Percentiles rank a stretch among this genome's conserved stretches.
Evolutionary conservation across 139 green algal species (phyloP).

Genomic region (Chlorella sp.): DNA sequence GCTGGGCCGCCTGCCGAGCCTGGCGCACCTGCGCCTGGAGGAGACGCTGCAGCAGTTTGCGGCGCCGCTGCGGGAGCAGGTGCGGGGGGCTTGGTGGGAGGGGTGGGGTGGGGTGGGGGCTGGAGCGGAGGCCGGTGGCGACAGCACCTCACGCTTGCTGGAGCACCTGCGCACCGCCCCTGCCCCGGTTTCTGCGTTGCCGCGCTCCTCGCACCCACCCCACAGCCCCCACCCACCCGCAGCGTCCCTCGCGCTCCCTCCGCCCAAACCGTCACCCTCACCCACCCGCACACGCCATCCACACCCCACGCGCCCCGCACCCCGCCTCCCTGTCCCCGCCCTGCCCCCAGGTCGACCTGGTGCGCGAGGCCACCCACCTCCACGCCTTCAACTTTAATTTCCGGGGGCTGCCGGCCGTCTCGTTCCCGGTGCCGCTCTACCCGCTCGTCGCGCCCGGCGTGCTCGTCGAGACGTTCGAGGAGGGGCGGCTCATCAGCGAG

Average conservation of each 20-base stretch:
- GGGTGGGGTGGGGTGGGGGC: neutral
- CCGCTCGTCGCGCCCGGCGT: conserved; percentile 82
- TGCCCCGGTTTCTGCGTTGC: too few relatives aligned
- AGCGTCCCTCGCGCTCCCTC: too few relatives aligned
- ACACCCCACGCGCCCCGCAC: neutral
- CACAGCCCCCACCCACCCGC: too few relatives aligned
- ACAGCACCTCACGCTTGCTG: too few relatives aligned
- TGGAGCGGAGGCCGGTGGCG: neutral
- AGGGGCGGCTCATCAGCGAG: conserved; percentile 74
- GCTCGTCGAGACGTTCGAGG: conserved; percentile 96
- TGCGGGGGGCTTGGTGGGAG: conserved; percentile 10
- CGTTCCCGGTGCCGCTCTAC: conserved; percentile 93
- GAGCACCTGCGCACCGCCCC: too few relatives aligned
- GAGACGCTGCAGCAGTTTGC: conserved; percentile 96
- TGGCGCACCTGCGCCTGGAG: conserved; percentile 76
- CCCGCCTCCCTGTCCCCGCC: neutral
- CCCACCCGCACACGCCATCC: neutral
- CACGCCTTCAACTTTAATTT: conserved; percentile 97
- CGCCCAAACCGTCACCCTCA: too few relatives aligned
- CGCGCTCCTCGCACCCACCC: too few relatives aligned
- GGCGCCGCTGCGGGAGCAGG: conserved; percentile 93
- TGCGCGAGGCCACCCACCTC: conserved; percentile 86
- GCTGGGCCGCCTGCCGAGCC: conserved; percentile 46
- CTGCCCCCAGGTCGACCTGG: conserved; percentile 86
- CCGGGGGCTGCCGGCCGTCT: conserved; percentile 57